A percentile compares a stretch with the other conserved stretches of the same genome.
These are phyloP conservation scores for Pyricularia pennisetigena DNA, from an alignment of 2,329 filamentous ascomycete genomes.

Conservation along the genomic window DNA sequence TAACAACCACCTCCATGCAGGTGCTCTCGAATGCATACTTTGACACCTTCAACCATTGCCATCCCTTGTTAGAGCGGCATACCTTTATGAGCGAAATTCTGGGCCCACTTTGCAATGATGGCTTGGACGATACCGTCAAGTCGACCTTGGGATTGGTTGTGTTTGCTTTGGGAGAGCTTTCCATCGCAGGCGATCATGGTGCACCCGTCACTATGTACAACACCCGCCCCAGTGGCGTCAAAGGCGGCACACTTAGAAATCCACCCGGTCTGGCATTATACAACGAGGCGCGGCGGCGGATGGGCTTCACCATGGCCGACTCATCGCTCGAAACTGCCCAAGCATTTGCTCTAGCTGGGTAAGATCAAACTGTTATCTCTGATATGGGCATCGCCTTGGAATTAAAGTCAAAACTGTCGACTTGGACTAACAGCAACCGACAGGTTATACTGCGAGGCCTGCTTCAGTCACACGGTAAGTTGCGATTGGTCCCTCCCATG, in stretches of 20 bases:
- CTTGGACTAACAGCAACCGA: background rate
- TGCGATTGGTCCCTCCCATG: constrained; percentile 4
- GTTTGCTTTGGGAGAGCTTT: constrained; percentile 48
- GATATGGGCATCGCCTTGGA: background rate
- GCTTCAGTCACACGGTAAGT: constrained; percentile 38
- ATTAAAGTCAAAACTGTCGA: background rate
- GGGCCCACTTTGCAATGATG: constrained; percentile 31
- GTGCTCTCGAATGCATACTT: constrained; percentile 45
- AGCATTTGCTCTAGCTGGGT: constrained; percentile 46
- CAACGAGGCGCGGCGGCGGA: constrained; percentile 50
- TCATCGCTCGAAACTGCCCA: constrained; percentile 50
- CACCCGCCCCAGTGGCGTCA: constrained; percentile 38
- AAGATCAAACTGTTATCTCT: constrained; percentile 13
- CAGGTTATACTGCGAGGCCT: constrained; percentile 43
- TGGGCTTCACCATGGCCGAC: constrained; percentile 46
- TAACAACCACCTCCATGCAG: constrained; percentile 40
- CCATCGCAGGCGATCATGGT: constrained; percentile 38
- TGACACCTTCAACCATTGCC: constrained; percentile 47
- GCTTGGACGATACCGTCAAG: constrained; percentile 37
- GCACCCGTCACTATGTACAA: constrained; percentile 32
- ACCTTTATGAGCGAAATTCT: constrained; percentile 39
- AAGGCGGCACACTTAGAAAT: constrained; percentile 34
- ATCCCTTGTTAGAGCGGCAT: constrained; percentile 48
- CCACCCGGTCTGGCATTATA: constrained; percentile 50
- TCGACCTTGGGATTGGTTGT: constrained; percentile 47